Evolutionary conservation across 108 stramenopile species (phyloP).

Genomic region (Aurantiochytrium sp.): DNA sequence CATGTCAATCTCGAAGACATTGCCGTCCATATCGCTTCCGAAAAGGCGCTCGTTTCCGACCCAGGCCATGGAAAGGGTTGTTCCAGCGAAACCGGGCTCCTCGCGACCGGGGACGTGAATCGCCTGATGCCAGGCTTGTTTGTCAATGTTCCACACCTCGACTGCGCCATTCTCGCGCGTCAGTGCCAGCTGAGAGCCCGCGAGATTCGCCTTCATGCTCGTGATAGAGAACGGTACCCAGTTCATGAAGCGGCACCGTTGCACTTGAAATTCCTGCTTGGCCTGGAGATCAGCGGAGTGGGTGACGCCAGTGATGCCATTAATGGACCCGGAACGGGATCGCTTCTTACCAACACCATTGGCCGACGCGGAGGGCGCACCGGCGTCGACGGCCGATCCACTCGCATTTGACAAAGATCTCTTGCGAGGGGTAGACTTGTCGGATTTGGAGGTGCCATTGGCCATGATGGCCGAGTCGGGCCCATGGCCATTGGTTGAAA

Average conservation of each 20-base stretch:
- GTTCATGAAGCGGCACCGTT: not conserved
- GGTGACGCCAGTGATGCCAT: not conserved
- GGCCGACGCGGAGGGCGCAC: not conserved
- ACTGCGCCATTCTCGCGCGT: not conserved
- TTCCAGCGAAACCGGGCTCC: not conserved
- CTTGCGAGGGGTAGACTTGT: not conserved
- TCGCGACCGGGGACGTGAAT: not conserved
- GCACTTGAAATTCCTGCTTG: not conserved
- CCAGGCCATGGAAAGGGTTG: not conserved
- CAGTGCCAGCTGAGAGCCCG: not conserved
- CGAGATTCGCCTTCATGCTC: not conserved
- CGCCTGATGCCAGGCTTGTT: not conserved
- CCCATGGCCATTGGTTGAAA: not conserved
- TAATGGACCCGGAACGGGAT: not conserved
- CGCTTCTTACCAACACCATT: not conserved
- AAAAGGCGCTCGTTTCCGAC: not conserved
- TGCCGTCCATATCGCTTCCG: not conserved
- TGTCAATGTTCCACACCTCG: not conserved
- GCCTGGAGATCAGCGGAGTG: not conserved
- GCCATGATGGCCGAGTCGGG: not conserved
- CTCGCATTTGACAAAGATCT: not conserved
- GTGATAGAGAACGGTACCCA: not conserved
- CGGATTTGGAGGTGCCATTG: not conserved
- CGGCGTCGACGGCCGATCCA: not conserved
- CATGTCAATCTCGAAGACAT: not conserved